Percentiles rank a stretch among this genome's conserved stretches.
phyloP scores from a whole-genome alignment of 148 eudicot species.

The Rhododendron molle region DNA sequence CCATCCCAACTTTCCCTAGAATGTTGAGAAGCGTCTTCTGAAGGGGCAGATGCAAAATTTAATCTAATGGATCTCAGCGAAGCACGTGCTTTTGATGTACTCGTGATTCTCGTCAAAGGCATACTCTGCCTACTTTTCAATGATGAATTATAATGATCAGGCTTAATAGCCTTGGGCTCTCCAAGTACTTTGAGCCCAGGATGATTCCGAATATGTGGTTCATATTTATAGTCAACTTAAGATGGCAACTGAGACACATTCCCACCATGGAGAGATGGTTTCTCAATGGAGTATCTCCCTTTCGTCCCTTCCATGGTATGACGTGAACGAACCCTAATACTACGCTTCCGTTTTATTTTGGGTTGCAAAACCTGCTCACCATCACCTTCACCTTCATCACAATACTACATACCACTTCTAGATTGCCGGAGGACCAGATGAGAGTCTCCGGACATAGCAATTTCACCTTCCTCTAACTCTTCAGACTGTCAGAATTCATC shows the following conservation, averaged over 20 bases:
- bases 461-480: slow-evolving; percentile 93
- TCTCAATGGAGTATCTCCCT: slow-evolving; percentile 45
- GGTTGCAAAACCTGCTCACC: slow-evolving; percentile 92
- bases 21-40: slow-evolving; percentile 49
- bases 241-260: slow-evolving; percentile 54
- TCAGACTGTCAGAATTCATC: slow-evolving; percentile 70
- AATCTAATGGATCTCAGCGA: slow-evolving; percentile 43
- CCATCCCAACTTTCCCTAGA: slow-evolving; percentile 56
- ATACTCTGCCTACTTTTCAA: slow-evolving; percentile 45
- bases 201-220: slow-evolving; percentile 35
- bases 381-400: slow-evolving; percentile 42
- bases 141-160: slow-evolving; percentile 44
- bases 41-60: slow-evolving; percentile 33
- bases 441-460: slow-evolving; percentile 76
- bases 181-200: slow-evolving; percentile 42
- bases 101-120: slow-evolving; percentile 49
- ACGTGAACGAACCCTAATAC: slow-evolving; percentile 72
- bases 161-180: slow-evolving; percentile 38
- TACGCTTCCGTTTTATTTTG: slow-evolving; percentile 81
- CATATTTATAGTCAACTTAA: slow-evolving; percentile 48
- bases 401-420: slow-evolving; percentile 88
- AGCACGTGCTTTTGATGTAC: slow-evolving; percentile 48
- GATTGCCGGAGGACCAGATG: slow-evolving; percentile 81
- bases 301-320: slow-evolving; percentile 48
- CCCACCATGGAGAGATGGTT: slow-evolving; percentile 49